Base-by-base conservation (phyloP, 73 alveolate genomes). In the Symbiodinium pilosum region DNA sequence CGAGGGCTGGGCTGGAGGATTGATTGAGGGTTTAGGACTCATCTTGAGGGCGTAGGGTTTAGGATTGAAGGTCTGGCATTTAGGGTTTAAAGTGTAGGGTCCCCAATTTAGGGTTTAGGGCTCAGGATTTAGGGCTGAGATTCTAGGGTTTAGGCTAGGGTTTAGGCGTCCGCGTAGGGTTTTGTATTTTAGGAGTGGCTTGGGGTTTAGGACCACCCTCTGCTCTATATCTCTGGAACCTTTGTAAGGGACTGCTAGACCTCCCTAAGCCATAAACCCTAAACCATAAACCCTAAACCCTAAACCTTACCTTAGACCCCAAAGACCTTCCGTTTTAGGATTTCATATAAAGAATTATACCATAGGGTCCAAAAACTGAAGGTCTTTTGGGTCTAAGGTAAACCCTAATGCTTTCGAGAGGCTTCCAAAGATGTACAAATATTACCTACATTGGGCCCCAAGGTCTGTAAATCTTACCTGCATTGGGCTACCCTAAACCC, bases 401-500 rank as follows among this genome's bases (percentile, higher is more conserved):
- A 3, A 5, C 71, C 71, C 34, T 54, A 54, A 54, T 21, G 2
- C 69, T 5, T 28, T 28, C 12, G 26, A 54, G 26, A 47, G 16
- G 24, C 30, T 30, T 30, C 34, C 26, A 54, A 54, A 52, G 1
- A 20, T 5, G 2, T 4, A 20, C 21, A 52, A 52, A 52, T 5
- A n/a, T n/a, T n/a, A n/a, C n/a, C n/a, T n/a, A n/a, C n/a, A n/a
- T n/a, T n/a, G n/a, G n/a, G n/a, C n/a, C n/a, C n/a, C n/a, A n/a
- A n/a, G n/a, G n/a, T n/a, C n/a, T n/a, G n/a, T n/a, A n/a, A n/a
- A n/a, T n/a, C n/a, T n/a, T n/a, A n/a, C n/a, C n/a, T n/a, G n/a
- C n/a, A n/a, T n/a, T n/a, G n/a, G n/a, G n/a, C n/a, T n/a, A 47
- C 77, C 77, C 77, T 59, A 59, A 59, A 14, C 77, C 77, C 77